phyloP scores from a whole-genome alignment of 495 filamentous ascomycete genomes.

The Mycothermus thermophilus region DNA sequence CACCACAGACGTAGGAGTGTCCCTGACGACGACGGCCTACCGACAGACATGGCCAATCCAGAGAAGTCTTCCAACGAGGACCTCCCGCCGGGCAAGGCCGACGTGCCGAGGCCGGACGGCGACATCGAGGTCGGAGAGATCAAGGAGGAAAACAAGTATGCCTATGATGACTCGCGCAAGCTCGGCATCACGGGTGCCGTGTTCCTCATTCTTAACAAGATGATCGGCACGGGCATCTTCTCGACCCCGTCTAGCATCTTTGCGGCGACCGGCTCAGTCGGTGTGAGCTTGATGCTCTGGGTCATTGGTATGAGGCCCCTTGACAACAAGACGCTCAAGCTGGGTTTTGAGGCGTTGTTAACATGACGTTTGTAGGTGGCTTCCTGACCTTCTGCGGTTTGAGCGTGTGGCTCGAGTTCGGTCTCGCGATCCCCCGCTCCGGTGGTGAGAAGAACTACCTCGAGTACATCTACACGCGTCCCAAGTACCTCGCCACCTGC shows the following conservation, averaged over 20 bases:
- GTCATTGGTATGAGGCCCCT: constrained; percentile 13
- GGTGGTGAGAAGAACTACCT: constrained; percentile 50
- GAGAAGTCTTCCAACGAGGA: too few relatives aligned
- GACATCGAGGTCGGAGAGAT: constrained; percentile 14
- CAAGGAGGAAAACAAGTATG: constrained; percentile 26
- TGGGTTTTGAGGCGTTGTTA: too few relatives aligned
- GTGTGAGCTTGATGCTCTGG: constrained; percentile 25
- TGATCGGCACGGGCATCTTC: constrained; percentile 44
- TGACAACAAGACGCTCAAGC: too few relatives aligned
- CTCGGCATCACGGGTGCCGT: constrained; percentile 38
- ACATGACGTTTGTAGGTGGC: too few relatives aligned
- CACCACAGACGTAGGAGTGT: too few relatives aligned
- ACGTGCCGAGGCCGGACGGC: too few relatives aligned
- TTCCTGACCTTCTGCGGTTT: constrained; percentile 22
- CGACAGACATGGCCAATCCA: too few relatives aligned
- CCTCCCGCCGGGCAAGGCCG: too few relatives aligned
- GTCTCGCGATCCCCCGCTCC: constrained; percentile 38
- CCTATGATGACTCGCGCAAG: constrained; percentile 35
- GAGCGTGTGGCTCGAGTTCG: constrained; percentile 27
- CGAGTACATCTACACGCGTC: constrained; percentile 46
- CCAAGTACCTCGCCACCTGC: constrained; percentile 46
- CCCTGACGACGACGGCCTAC: too few relatives aligned
- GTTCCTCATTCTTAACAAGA: constrained; percentile 42
- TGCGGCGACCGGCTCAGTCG: constrained; percentile 33
- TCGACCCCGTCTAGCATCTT: constrained; percentile 38